Base-by-base conservation (phyloP, 2,329 filamentous ascomycete genomes). In the Thelonectria discophora region DNA sequence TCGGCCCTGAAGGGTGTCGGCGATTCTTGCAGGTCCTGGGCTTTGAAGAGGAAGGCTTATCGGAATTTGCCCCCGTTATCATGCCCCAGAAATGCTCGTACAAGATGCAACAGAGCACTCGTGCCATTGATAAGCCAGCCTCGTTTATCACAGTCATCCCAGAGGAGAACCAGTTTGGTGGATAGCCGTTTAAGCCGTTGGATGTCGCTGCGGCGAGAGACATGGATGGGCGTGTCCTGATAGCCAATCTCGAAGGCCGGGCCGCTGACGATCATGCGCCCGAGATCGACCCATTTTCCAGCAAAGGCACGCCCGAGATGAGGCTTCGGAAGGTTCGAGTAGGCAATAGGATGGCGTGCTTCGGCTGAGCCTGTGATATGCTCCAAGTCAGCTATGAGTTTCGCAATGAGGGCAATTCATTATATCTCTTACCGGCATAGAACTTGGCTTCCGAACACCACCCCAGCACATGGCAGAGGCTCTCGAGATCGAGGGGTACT, bases 71-170 rank as follows among this genome's bases (percentile, higher is more conserved):
- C 30, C 13, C 40, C 9, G 3, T 20, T 48, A 0, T 12, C 11
- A 47, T 55, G 43, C 8, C 8, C 49, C 3, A 75, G 17, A 0
- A 66, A 70, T 3, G 68, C 63, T 3, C 63, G 66, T 9, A 72
- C n/a, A 4, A 69, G 52, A 49, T 73, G 73, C 2, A 74, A 42
- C 11, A 74, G 21, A 2, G 67, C 68, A 32, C 69, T 73, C 0
- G 60, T 61, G 2, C 73, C 73, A 18, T 73, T 72, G 7, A 71
- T 57, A 1, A 74, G 61, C 73, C 73, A 74, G 3, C 67, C 73
- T 17, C 70, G 58, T 46, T 71, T 73, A 17, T 63, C 63, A n/a
- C 42, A 48, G 42, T 72, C 69, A 27, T 73, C 70, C 70, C 70
- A 73, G 2, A 73, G 27, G 1, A 73, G 40, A 2, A 73, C 62